A percentile compares a stretch with the other conserved stretches of the same genome.
phyloP scores from a whole-genome alignment of 495 filamentous ascomycete genomes.

The Chaetomium fimeti region DNA sequence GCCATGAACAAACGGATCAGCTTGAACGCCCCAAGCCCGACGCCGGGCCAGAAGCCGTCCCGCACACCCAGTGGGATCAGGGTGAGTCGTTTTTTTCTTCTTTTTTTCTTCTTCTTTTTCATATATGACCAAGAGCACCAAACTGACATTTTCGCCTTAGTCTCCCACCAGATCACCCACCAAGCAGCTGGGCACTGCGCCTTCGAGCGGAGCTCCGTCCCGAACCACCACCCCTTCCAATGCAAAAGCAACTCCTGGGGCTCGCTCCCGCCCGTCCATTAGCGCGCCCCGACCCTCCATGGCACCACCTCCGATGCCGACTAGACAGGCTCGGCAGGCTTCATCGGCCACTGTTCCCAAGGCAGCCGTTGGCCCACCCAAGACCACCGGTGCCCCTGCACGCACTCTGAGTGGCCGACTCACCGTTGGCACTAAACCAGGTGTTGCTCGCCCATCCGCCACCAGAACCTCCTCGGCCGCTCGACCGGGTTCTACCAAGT shows the following conservation, averaged over 20 bases:
- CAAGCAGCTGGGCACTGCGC: conserved; percentile 63
- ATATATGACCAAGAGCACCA: neutral
- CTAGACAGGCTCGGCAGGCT: conserved; percentile 35
- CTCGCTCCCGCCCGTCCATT: conserved; percentile 55
- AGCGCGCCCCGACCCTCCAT: conserved; percentile 59
- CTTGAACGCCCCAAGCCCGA: conserved; percentile 65
- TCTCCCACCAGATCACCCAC: conserved; percentile 79
- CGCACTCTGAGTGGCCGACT: conserved; percentile 41
- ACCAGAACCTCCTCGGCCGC: conserved; percentile 42
- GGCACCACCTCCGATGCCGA: conserved; percentile 57
- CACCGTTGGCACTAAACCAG: conserved; percentile 36
- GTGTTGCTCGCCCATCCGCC: conserved; percentile 33
- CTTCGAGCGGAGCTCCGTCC: conserved; percentile 57
- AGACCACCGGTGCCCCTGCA: conserved; percentile 18
- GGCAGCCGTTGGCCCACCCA: conserved; percentile 19
- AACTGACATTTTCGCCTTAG: conserved; percentile 37
- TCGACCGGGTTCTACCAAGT: conserved; percentile 38
- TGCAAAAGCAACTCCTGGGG: conserved; percentile 43
- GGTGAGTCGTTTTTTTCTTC: conserved; percentile 50
- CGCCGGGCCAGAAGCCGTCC: conserved; percentile 54
- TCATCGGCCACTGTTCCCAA: conserved; percentile 39
- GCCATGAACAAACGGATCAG: conserved; percentile 61
- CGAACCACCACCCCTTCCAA: conserved; percentile 61
- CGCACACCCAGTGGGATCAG: conserved; percentile 55
- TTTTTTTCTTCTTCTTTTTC: too few relatives aligned